phyloP scores from a whole-genome alignment of 179 eudicot species.

The Amaranthus tricolor region DNA sequence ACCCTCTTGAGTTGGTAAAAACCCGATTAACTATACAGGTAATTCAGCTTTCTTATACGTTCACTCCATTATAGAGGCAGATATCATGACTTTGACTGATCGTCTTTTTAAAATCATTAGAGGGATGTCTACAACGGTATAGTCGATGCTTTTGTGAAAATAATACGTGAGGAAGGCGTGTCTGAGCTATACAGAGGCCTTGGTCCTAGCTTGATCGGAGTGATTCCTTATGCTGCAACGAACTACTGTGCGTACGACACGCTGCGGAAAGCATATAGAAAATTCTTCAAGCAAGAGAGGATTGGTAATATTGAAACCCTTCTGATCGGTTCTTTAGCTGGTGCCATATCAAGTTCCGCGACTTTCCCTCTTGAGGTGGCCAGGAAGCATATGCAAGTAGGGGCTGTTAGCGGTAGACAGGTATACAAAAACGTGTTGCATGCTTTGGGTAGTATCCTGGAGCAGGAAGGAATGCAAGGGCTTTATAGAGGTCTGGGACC shows the following conservation, averaged over 20 bases:
- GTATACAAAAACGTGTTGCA: slow-evolving; percentile 73
- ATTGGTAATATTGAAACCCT: slow-evolving; percentile 74
- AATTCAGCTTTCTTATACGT: neutral
- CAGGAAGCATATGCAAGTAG: slow-evolving; percentile 86
- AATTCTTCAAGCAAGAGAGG: slow-evolving; percentile 47
- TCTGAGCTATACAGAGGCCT: slow-evolving; percentile 82
- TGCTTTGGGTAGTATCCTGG: slow-evolving; percentile 63
- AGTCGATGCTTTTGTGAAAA: slow-evolving; percentile 68
- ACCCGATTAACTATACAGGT: slow-evolving; percentile 96
- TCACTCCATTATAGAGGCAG: neutral
- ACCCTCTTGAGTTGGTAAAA: slow-evolving; percentile 93
- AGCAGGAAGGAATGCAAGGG: slow-evolving; percentile 67
- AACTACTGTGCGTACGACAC: slow-evolving; percentile 83
- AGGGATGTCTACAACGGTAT: slow-evolving; percentile 75
- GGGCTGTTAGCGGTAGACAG: slow-evolving; percentile 66
- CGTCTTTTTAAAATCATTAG: slow-evolving; percentile 36
- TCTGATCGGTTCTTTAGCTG: slow-evolving; percentile 79
- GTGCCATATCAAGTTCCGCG: slow-evolving; percentile 77
- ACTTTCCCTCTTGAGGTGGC: slow-evolving; percentile 92
- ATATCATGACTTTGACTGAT: neutral
- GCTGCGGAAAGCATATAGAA: slow-evolving; percentile 56
- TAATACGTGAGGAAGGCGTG: slow-evolving; percentile 67
- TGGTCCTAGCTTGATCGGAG: slow-evolving; percentile 79
- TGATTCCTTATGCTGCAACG: slow-evolving; percentile 83
- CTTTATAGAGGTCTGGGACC: slow-evolving; percentile 79